Conservation (phyloP, 345 rosid species). For the Bruguiera parviflora region DNA sequence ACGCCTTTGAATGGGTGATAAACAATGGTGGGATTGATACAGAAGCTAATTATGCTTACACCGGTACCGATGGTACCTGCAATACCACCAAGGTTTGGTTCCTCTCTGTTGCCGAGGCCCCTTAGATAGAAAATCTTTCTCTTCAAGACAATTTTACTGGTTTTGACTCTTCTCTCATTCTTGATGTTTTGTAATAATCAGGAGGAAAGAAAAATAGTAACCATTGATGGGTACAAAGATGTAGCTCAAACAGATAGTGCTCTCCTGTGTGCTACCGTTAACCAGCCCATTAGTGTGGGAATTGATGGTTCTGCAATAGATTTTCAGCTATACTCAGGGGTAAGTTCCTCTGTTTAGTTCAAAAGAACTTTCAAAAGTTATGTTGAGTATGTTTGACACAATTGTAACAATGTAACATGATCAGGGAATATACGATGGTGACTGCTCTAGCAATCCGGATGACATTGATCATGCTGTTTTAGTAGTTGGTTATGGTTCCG, state of each 20-base stretch:
- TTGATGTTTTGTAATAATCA: conserved; percentile 19
- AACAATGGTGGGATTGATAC: conserved; percentile 66
- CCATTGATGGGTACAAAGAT: conserved; percentile 64
- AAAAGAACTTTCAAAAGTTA: neutral
- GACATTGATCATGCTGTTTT: conserved; percentile 74
- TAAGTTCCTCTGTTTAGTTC: conserved; percentile 25
- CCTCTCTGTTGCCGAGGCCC: neutral
- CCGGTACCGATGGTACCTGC: conserved; percentile 54
- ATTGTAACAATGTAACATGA: conserved; percentile 5
- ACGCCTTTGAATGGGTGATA: conserved; percentile 71
- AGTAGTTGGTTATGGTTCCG: conserved; percentile 72
- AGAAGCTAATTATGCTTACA: conserved; percentile 56
- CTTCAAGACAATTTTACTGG: too few relatives aligned
- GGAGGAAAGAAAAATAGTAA: conserved; percentile 51
- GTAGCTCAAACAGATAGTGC: conserved; percentile 58
- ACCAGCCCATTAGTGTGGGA: conserved; percentile 72
- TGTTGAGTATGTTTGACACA: neutral
- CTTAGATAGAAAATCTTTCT: too few relatives aligned
- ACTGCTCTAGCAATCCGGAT: conserved; percentile 53
- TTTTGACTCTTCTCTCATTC: neutral
- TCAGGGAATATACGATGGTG: conserved; percentile 59
- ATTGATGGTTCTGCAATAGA: conserved; percentile 70
- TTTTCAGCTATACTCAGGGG: conserved; percentile 73
- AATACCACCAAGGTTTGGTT: conserved; percentile 47
- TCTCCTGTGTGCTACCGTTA: conserved; percentile 55